Base-by-base conservation (phyloP, 257 asterid genomes). In the Solanum sitiens region DNA sequence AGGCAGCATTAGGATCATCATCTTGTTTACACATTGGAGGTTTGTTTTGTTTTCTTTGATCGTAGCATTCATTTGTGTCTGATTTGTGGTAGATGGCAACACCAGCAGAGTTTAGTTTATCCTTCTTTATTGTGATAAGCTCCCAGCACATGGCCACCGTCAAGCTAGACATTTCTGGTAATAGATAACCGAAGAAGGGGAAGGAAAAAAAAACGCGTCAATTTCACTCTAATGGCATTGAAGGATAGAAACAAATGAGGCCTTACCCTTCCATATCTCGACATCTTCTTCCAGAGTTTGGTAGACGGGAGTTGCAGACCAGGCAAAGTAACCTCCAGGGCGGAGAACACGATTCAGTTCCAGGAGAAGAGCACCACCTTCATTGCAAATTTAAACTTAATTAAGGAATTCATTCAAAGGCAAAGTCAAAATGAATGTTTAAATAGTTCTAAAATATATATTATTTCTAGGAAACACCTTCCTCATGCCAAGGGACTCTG, bases 271-370 rank as follows among this genome's bases (percentile, higher is more conserved):
- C 98, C 98, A 96, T 92, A 95, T 95, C 84, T 91, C 45, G 40
- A 93, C 95, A 39, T 94, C 98, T 90, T 96, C 99, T 87, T 92
- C 92, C 86, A 93, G 95, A 32, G 85, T 95, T 91, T 94, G 98
- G 89, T 96, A 96, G n/a, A 95, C 99, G 5, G 98, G 99, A 90
- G 99, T 96, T 45, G 97, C 99, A 44, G 98, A 96, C 99, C 98
- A 96, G 50, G 94, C 93, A 75, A 95, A 96, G 89, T 94, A 94
- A 71, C 99, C 99, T 67, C 99, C 99, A 0, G 98, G 99, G 21
- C 97, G 87, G 37, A 96, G 94, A n/a, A 96, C 95, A 35, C 98
- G 93, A 88, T 96, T 95, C 87, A 96, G 79, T 90, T 96, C 99
- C 90, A 96, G 91, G 50, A 96, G 97, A 76, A 95, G 97, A 72